Evolutionary conservation across 163 green algal species (phyloP).

Genomic region (Prototheca cutis): DNA sequence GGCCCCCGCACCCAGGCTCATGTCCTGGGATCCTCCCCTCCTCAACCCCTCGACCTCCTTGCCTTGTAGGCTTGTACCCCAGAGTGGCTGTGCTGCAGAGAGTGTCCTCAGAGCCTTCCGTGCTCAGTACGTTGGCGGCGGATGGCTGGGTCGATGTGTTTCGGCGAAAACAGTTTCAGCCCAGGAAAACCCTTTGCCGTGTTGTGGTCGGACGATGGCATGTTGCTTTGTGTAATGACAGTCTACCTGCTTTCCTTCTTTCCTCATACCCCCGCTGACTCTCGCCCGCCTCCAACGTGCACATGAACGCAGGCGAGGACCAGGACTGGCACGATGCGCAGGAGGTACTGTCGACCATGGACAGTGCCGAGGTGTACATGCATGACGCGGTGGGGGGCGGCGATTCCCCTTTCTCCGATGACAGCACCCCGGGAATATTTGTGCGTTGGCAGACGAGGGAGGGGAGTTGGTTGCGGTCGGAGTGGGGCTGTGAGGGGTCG

Average conservation of each 20-base stretch:
- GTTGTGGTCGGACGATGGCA: too few relatives aligned
- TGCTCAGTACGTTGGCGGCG: too few relatives aligned
- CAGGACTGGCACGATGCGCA: slow-evolving; percentile 4
- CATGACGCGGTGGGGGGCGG: not conserved
- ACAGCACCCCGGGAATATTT: not conserved
- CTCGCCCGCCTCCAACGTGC: not conserved
- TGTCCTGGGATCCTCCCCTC: too few relatives aligned
- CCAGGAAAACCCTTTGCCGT: too few relatives aligned
- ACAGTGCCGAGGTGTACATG: not conserved
- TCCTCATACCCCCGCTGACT: too few relatives aligned
- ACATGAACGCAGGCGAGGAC: not conserved
- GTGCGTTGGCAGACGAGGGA: not conserved
- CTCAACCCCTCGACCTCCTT: not conserved
- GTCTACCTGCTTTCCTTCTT: too few relatives aligned
- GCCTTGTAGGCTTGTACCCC: not conserved
- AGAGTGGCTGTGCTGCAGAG: not conserved
- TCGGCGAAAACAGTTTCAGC: too few relatives aligned
- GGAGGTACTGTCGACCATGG: not conserved
- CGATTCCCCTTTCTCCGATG: not conserved
- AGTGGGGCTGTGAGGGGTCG: too few relatives aligned
- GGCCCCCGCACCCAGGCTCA: too few relatives aligned
- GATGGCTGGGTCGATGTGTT: too few relatives aligned
- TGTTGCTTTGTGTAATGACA: too few relatives aligned
- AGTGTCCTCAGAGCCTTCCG: too few relatives aligned
- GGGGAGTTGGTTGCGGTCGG: not conserved